Percentiles rank a stretch among this genome's conserved stretches.
Evolutionary conservation across 768 basidiomycete genomes (phyloP).

Genomic region (Termitomyces sp.): DNA sequence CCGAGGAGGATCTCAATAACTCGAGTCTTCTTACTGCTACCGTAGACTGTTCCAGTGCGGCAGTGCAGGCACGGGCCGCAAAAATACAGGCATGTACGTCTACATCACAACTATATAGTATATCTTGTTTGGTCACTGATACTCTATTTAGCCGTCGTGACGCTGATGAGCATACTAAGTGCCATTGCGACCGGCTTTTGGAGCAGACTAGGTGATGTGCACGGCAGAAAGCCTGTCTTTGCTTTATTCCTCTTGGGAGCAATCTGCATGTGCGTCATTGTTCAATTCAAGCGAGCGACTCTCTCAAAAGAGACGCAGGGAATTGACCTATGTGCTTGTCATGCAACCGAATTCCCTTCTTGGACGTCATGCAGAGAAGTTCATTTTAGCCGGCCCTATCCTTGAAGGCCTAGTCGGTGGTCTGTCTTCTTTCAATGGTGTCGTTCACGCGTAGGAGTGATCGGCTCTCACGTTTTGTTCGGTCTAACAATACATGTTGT

Average conservation of each 20-base stretch:
- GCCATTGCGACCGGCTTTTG: slow-evolving; percentile 84
- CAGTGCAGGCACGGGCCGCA: slow-evolving; percentile 64
- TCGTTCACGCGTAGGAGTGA: slow-evolving; percentile 59
- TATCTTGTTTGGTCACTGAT: neutral
- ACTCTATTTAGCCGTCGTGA: slow-evolving; percentile 48
- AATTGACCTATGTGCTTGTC: slow-evolving; percentile 73
- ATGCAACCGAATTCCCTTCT: slow-evolving; percentile 50
- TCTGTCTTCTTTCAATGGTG: slow-evolving; percentile 53
- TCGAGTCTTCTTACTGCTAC: slow-evolving; percentile 9
- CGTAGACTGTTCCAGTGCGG: slow-evolving; percentile 33
- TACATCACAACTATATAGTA: neutral
- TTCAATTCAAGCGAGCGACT: neutral
- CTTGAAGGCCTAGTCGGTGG: slow-evolving; percentile 80
- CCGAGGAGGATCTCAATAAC: slow-evolving; percentile 16
- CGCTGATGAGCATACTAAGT: slow-evolving; percentile 72
- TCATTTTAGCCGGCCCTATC: slow-evolving; percentile 73
- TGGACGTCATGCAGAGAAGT: slow-evolving; percentile 52
- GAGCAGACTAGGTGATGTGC: slow-evolving; percentile 72
- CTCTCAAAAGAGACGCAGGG: slow-evolving; percentile 38
- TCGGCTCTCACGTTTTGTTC: slow-evolving; percentile 29
- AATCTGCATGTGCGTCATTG: slow-evolving; percentile 53
- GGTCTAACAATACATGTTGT: slow-evolving; percentile 11
- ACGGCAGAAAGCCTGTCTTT: slow-evolving; percentile 75
- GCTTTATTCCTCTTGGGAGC: slow-evolving; percentile 63
- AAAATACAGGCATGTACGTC: slow-evolving; percentile 58